Percentiles rank a stretch among this genome's conserved stretches.
phyloP scores from a whole-genome alignment of 2,329 filamentous ascomycete species.

The Botrytis sinoallii region DNA sequence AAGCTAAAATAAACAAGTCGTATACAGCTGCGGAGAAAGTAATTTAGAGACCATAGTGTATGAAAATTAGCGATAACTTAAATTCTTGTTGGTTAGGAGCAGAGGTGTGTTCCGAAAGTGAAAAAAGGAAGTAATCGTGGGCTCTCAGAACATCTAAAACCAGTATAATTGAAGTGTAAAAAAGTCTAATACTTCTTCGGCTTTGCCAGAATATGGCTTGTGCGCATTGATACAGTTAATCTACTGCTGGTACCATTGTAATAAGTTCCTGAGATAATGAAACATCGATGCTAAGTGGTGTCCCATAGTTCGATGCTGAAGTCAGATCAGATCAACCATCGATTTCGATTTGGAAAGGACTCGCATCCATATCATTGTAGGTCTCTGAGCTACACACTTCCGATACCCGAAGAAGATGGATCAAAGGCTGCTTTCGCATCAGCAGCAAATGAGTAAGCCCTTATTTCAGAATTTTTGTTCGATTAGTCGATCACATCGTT shows the following conservation, averaged over 20 bases:
- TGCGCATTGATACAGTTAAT: neutral
- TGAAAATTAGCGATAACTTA: fast-evolving
- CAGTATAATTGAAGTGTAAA: neutral
- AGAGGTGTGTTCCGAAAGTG: neutral
- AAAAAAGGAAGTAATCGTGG: neutral
- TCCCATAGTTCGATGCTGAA: neutral
- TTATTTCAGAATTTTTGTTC: neutral
- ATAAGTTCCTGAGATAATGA: no score
- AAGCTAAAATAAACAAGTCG: fast-evolving
- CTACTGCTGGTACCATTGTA: fast-evolving
- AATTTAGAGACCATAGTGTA: neutral
- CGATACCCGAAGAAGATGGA: neutral
- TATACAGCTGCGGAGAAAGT: neutral
- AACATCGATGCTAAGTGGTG: neutral
- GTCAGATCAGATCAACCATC: neutral
- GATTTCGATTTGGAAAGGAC: neutral
- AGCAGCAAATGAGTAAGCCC: neutral
- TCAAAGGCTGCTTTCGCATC: neutral
- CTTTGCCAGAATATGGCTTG: neutral
- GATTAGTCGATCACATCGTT: neutral
- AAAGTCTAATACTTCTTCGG: neutral
- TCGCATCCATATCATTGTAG: neutral
- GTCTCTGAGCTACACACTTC: fast-evolving
- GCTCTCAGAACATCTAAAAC: neutral
- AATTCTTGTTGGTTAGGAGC: neutral